Conservation (phyloP, 352 stramenopile genomes). For the Globisporangium spiculum region DNA sequence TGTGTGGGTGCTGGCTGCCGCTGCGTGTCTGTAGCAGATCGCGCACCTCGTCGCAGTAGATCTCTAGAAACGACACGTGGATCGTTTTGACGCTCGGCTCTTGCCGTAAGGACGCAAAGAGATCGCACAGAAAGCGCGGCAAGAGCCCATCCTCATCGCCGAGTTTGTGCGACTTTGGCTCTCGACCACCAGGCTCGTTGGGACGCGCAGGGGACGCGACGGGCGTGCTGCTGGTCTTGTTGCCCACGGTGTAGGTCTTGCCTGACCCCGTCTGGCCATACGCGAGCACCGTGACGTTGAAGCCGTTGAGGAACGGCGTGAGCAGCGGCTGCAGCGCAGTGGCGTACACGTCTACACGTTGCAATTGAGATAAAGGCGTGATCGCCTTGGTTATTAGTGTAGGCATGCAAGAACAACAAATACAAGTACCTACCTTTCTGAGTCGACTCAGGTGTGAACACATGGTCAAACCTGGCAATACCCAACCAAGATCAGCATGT, state of each 20-base stretch:
- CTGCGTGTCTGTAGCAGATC: slow-evolving; percentile 74
- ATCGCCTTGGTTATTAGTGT: neutral
- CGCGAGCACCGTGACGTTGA: slow-evolving; percentile 58
- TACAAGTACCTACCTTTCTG: slow-evolving; percentile 33
- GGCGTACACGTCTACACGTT: slow-evolving; percentile 32
- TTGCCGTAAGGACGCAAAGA: slow-evolving; percentile 38
- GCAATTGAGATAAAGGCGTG: neutral
- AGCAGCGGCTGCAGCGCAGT: slow-evolving; percentile 41
- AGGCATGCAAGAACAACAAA: neutral
- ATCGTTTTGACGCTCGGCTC: slow-evolving; percentile 39
- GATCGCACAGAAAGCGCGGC: slow-evolving; percentile 45
- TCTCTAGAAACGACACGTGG: slow-evolving; percentile 81
- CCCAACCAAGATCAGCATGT: neutral
- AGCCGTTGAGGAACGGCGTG: slow-evolving; percentile 46
- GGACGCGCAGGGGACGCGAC: slow-evolving; percentile 13
- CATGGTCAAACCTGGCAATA: slow-evolving; percentile 47
- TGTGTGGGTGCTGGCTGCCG: neutral
- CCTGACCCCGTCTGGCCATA: slow-evolving; percentile 60
- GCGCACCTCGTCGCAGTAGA: slow-evolving; percentile 93
- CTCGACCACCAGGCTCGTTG: neutral
- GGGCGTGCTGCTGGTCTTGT: slow-evolving; percentile 23
- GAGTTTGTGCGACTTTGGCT: neutral
- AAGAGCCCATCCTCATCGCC: slow-evolving; percentile 41
- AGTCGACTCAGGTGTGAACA: slow-evolving; percentile 34
- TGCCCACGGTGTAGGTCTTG: slow-evolving; percentile 59